Evolutionary conservation across 1,284 basidiomycete genomes (phyloP).

Genomic region (Irpex sp.): DNA sequence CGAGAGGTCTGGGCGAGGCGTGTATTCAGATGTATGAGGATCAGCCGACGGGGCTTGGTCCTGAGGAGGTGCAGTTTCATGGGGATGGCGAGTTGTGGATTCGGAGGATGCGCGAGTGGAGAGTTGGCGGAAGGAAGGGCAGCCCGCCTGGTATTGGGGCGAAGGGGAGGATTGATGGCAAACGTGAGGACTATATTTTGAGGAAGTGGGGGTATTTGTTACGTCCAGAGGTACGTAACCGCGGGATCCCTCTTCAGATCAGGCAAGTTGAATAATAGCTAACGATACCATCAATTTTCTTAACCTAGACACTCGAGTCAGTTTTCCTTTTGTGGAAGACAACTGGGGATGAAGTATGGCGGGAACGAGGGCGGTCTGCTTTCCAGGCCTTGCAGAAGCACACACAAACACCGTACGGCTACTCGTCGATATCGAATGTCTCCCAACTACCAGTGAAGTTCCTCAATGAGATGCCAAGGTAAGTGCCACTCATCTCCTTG

Average conservation of each 20-base stretch:
- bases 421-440: conserved; percentile 52
- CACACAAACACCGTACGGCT: conserved; percentile 49
- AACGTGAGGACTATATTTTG: conserved; percentile 30
- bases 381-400: conserved; percentile 66
- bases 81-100: conserved; percentile 38
- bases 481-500: background rate
- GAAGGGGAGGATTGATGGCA: conserved; percentile 28
- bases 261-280: no score
- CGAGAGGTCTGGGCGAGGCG: conserved; percentile 60
- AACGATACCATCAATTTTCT: no score
- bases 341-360: conserved; percentile 64
- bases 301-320: conserved; percentile 58
- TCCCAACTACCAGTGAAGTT: conserved; percentile 29
- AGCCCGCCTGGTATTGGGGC: conserved; percentile 53
- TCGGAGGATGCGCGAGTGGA: conserved; percentile 49
- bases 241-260: no score
- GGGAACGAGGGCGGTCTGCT: conserved; percentile 72
- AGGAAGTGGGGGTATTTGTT: conserved; percentile 47
- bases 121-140: conserved; percentile 32
- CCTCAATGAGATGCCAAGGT: conserved; percentile 69
- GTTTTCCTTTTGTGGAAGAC: conserved; percentile 67
- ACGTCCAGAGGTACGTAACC: conserved; percentile 55
- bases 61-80: conserved; percentile 43
- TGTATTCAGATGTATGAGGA: conserved; percentile 67
- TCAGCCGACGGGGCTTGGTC: conserved; percentile 54